A percentile compares a stretch with the other conserved stretches of the same genome.
Evolutionary conservation across 352 stramenopile genomes (phyloP).

Genomic region (Pythium scleroteichum): DNA sequence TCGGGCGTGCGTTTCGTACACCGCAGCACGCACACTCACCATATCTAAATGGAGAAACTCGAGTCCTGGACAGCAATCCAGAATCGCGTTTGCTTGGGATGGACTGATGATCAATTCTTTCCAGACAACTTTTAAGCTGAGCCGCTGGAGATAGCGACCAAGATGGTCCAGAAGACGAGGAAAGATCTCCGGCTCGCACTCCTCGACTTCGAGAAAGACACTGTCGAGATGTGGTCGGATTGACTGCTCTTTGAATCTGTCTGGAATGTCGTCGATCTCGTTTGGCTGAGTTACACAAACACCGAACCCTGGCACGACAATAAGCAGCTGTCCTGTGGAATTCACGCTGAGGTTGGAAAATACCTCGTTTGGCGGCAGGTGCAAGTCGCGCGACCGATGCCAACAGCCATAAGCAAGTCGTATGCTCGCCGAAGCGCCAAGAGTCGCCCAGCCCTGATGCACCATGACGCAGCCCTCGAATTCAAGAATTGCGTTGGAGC

Average conservation of each 20-base stretch:
- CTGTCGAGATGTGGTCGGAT: too few relatives aligned
- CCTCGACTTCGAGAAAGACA: background rate
- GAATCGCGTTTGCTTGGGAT: background rate
- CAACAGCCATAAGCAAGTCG: too few relatives aligned
- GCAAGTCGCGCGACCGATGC: too few relatives aligned
- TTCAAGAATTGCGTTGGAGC: too few relatives aligned
- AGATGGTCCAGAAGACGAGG: background rate
- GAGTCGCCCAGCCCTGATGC: too few relatives aligned
- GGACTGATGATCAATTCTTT: background rate
- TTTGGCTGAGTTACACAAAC: background rate
- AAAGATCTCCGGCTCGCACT: background rate
- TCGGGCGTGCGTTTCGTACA: too few relatives aligned
- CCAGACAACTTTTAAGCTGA: background rate
- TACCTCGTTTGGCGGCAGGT: too few relatives aligned
- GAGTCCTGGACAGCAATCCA: background rate
- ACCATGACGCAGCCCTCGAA: too few relatives aligned
- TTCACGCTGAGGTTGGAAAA: too few relatives aligned
- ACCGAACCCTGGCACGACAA: background rate
- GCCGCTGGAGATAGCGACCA: background rate
- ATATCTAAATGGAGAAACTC: conserved; percentile 2
- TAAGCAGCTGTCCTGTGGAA: too few relatives aligned
- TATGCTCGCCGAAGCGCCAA: too few relatives aligned
- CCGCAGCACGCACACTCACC: background rate
- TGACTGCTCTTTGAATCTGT: too few relatives aligned
- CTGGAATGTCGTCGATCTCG: background rate